These are phyloP conservation scores for Kandelia obovata DNA, from an alignment of 345 rosid species.

Conservation along the genomic window DNA sequence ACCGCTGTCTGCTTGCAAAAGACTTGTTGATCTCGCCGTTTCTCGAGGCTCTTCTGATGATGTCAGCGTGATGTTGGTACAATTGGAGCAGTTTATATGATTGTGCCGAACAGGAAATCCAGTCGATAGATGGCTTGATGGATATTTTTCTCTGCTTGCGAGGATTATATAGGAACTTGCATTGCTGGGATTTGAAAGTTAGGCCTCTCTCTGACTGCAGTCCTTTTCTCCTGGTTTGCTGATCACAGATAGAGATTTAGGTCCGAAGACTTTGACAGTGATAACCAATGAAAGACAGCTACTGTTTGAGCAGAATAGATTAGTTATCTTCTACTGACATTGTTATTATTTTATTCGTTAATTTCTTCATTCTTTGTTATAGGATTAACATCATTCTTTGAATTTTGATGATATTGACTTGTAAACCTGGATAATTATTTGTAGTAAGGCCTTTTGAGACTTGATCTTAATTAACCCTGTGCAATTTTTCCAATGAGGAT, in stretches of 20 bases:
- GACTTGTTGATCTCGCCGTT: slow-evolving; percentile 66
- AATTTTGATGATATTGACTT: not conserved
- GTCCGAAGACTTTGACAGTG: not conserved
- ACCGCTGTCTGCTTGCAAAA: slow-evolving; percentile 62
- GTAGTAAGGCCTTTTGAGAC: not conserved
- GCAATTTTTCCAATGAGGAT: too few relatives aligned
- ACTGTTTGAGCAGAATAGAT: not conserved
- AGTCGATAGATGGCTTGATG: too few relatives aligned
- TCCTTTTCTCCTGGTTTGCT: not conserved
- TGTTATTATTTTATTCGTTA: not conserved
- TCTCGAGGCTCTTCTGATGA: slow-evolving; percentile 72
- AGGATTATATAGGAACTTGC: not conserved
- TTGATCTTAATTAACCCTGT: too few relatives aligned
- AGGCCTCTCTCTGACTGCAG: not conserved
- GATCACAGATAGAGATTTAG: not conserved
- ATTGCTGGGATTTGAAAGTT: too few relatives aligned
- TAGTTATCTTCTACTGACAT: not conserved
- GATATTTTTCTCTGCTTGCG: not conserved
- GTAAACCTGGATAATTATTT: not conserved
- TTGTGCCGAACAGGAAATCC: not conserved
- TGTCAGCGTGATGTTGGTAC: slow-evolving; percentile 67
- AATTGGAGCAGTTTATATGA: slow-evolving; percentile 36
- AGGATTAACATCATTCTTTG: not conserved
- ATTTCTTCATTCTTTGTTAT: not conserved
- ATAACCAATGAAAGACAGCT: not conserved